Conservation (phyloP, 768 basidiomycete genomes). For the Cubamyces lactineus region DNA sequence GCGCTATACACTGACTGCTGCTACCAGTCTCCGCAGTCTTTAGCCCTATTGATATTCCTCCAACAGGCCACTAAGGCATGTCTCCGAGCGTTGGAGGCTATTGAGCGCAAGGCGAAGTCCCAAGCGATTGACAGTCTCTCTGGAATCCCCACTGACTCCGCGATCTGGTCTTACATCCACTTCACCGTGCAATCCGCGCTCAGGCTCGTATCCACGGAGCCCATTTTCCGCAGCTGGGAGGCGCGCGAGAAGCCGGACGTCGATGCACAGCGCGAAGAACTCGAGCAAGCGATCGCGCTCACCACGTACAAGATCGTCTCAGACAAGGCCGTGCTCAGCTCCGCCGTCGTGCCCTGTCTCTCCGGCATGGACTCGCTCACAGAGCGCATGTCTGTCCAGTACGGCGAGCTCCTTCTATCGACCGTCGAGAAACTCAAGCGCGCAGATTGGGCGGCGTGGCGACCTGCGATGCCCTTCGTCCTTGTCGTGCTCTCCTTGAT, state of each 20-base stretch:
- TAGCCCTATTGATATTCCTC: conserved; percentile 3
- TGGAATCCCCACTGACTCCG: not conserved
- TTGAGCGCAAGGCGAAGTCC: not conserved
- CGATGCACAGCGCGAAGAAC: not conserved
- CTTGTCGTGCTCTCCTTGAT: conserved; percentile 12
- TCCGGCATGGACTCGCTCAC: conserved; percentile 12
- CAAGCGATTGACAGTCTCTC: not conserved
- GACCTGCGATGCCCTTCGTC: conserved; percentile 11
- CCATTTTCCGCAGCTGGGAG: conserved; percentile 5
- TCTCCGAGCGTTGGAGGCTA: not conserved
- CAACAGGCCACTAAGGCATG: not conserved
- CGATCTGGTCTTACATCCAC: not conserved
- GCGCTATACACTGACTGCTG: conserved; percentile 16
- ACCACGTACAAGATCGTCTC: conserved; percentile 6
- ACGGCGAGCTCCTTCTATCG: conserved; percentile 1
- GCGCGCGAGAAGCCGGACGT: conserved; percentile 14
- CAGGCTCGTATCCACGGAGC: not conserved
- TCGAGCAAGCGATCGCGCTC: conserved; percentile 17
- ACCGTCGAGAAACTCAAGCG: not conserved
- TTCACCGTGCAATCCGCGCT: not conserved
- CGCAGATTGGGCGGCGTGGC: conserved; percentile 7
- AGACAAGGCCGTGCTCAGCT: conserved; percentile 8
- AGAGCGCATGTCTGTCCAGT: conserved; percentile 12
- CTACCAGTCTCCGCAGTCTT: conserved; percentile 25
- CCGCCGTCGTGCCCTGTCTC: conserved; percentile 6